A percentile compares a stretch with the other conserved stretches of the same genome.
Conservation (phyloP, 176 grass and related monocot species). For the Olyra latifolia region DNA sequence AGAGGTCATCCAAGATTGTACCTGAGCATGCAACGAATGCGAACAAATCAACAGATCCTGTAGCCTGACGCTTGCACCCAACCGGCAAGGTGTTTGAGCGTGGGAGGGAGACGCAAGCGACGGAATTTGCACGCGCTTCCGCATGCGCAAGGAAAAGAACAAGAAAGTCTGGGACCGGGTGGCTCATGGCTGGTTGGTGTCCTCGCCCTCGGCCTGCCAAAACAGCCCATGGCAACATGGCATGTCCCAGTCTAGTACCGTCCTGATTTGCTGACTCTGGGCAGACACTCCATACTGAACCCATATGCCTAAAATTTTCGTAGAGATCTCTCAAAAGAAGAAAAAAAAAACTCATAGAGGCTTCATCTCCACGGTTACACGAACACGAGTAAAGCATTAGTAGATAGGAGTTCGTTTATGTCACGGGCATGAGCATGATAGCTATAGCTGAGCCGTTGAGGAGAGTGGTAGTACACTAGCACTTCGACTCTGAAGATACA, state of each 20-base stretch:
- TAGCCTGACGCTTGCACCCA: neutral
- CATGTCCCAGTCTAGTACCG: neutral
- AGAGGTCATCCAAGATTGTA: too few relatives aligned
- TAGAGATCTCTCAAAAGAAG: too few relatives aligned
- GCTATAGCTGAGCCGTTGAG: too few relatives aligned
- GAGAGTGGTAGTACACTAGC: too few relatives aligned
- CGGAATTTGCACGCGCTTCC: neutral
- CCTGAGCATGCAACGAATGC: too few relatives aligned
- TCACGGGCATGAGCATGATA: too few relatives aligned
- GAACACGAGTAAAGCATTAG: too few relatives aligned
- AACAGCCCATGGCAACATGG: neutral
- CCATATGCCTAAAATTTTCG: too few relatives aligned
- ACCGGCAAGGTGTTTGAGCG: neutral
- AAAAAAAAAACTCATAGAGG: too few relatives aligned
- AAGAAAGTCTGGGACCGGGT: neutral
- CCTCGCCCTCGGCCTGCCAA: neutral
- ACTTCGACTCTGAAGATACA: neutral
- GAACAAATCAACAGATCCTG: neutral
- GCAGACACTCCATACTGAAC: too few relatives aligned
- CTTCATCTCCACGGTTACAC: too few relatives aligned
- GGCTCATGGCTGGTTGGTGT: neutral
- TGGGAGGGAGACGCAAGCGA: neutral
- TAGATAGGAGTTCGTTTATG: too few relatives aligned
- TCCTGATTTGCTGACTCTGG: neutral
- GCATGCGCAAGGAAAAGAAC: slow-evolving; percentile 6